Base-by-base conservation (phyloP, 2,329 filamentous ascomycete genomes). In the Ophiostoma angusticollis region DNA sequence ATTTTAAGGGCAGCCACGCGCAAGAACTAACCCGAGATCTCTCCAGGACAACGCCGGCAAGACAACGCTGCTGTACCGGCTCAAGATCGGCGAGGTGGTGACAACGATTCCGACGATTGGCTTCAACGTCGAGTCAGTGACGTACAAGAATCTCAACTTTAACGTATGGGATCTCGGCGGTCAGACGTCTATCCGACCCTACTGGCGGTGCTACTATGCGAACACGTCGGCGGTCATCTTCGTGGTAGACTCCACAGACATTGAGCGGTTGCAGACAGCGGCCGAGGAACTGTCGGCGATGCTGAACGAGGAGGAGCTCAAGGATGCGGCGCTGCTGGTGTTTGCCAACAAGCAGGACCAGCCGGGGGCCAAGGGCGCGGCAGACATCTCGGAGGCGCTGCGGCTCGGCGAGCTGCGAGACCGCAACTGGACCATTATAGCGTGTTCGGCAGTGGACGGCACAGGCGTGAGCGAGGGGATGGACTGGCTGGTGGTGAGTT, bases 341-440 rank as follows among this genome's bases (percentile, higher is more conserved):
- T 98, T 96, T 61, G 91, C 91, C 54, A 98, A 98, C 66, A 98
- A 98, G 67, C 91, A 98, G 61, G 91, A 98, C 63, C 86, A 96
- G 61, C 89, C 89, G 2, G 91, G 91, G 14, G 89, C 91, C 35
- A 93, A 94, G 64, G 91, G 89, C 2, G 91, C 91, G 1, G 91
- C 86, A 14, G 91, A 96, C 59, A 98, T 98, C 47, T 93, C 84
- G 40, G 89, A 96, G 63, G 89, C 87, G 35, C 63, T 98, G 59
- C 81, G 80, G 52, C 63, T 98, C 49, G 87, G 85, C 39, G 86
- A 95, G 61, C 65, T 98, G 57, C 80, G 89, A 52, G 91, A 98
- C 60, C 74, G 91, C 54, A 98, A 96, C 69, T 98, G 91, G 91
- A 96, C 86, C 61, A 98, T 98, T 57, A 86, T 98, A 58, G 89